Conservation (phyloP, 345 rosid genomes). For the Ceriops decandra region DNA sequence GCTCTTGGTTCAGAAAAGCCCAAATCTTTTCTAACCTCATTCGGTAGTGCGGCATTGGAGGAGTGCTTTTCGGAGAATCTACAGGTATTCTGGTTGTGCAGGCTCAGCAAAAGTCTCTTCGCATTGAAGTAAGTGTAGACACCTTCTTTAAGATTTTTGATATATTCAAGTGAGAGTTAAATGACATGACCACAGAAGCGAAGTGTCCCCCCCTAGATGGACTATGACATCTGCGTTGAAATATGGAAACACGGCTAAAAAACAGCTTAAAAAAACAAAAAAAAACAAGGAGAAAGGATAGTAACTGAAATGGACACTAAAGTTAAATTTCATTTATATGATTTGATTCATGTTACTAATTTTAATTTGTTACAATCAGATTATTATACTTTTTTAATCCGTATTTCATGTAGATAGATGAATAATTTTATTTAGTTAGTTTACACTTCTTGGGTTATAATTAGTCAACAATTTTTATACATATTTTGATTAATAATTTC, state of each 20-base stretch:
- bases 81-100: background rate
- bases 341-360: too few relatives aligned
- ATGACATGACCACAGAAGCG: background rate
- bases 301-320: too few relatives aligned
- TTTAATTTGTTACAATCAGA: too few relatives aligned
- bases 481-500: too few relatives aligned
- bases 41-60: background rate
- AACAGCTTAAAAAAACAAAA: background rate
- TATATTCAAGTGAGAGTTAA: background rate
- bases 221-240: background rate
- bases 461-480: too few relatives aligned
- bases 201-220: background rate
- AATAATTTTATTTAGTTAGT: too few relatives aligned
- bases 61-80: background rate
- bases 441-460: too few relatives aligned
- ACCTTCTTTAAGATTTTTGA: background rate
- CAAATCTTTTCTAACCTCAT: background rate
- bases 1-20: background rate
- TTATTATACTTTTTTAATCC: too few relatives aligned
- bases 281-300: too few relatives aligned
- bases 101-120: background rate
- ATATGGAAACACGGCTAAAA: background rate
- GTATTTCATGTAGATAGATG: too few relatives aligned
- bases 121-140: background rate
- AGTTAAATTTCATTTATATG: too few relatives aligned